Base-by-base conservation (phyloP, 352 stramenopile species). In the Pythium angustatum region DNA sequence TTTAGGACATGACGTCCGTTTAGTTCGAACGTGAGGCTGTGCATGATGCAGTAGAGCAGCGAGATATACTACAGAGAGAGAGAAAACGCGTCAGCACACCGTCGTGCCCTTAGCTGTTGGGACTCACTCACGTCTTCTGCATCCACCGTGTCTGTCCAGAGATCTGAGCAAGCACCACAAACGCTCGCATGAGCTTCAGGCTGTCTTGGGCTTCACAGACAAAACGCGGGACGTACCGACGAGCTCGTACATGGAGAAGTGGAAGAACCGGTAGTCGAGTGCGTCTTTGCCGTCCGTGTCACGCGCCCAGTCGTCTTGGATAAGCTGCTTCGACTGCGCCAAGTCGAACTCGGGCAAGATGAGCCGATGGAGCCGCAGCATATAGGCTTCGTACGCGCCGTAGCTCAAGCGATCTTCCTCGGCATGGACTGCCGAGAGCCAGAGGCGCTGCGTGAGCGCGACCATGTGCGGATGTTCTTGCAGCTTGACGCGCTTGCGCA, bases 181-280 rank as follows among this genome's bases (percentile, higher is more conserved):
- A 40, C n/a, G n/a, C n/a, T n/a, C n/a, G n/a, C n/a, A n/a, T n/a
- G n/a, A n/a, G n/a, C n/a, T n/a, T n/a, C n/a, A n/a, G n/a, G n/a
- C n/a, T n/a, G n/a, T n/a, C n/a, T n/a, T n/a, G n/a, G n/a, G n/a
- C n/a, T n/a, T n/a, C n/a, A n/a, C n/a, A n/a, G n/a, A n/a, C n/a
- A n/a, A n/a, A n/a, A n/a, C n/a, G n/a, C n/a, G n/a, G n/a, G n/a
- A 71, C 83, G 36, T 45, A 90, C 79, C 81, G 28, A 91, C 84
- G 19, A 94, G 71, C 41, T 94, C 85, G 63, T 92, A 92, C 78
- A 94, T 90, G 15, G 85, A 92, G 34, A 90, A 73, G 56, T 94
- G 85, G 53, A 94, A 92, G 36, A 78, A 90, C 5, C 75, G 58
- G 56, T 89, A 94, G 49, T 88, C 72, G 45, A 94, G 68, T 28